phyloP scores from a whole-genome alignment of 768 basidiomycete genomes.

The Cystobasidiopsis lactophilus region DNA sequence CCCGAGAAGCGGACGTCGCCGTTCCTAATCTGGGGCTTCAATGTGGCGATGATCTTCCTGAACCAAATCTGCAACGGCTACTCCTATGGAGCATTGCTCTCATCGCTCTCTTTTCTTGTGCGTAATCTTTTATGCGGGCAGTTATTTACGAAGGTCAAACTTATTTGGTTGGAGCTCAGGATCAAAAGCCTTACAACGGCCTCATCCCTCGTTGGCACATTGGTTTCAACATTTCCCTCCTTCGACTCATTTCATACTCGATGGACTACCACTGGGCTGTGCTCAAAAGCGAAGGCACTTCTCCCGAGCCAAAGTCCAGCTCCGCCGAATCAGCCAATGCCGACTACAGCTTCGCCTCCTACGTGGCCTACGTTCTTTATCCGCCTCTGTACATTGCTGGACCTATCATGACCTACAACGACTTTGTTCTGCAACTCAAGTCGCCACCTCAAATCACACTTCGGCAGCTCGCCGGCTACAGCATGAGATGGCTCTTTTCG shows the following conservation, averaged over 20 bases:
- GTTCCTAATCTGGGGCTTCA: slow-evolving; percentile 48
- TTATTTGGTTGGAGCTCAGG: slow-evolving; percentile 20
- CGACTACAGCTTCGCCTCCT: slow-evolving; percentile 47
- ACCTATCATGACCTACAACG: slow-evolving; percentile 87
- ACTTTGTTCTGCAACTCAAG: slow-evolving; percentile 73
- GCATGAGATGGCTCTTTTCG: slow-evolving; percentile 45
- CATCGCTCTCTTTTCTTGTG: slow-evolving; percentile 41
- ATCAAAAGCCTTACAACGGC: slow-evolving; percentile 28
- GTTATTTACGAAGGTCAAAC: not conserved
- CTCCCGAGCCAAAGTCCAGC: not conserved
- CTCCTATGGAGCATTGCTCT: slow-evolving; percentile 36
- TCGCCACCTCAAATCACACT: slow-evolving; percentile 33
- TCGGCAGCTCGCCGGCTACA: slow-evolving; percentile 32
- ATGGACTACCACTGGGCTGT: slow-evolving; percentile 77
- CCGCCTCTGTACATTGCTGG: slow-evolving; percentile 88
- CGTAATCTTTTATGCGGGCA: slow-evolving; percentile 17
- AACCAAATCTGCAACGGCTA: slow-evolving; percentile 64
- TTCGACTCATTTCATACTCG: slow-evolving; percentile 74
- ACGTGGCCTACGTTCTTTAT: slow-evolving; percentile 68
- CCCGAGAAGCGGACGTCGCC: slow-evolving; percentile 23
- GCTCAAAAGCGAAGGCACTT: slow-evolving; percentile 9
- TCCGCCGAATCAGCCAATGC: slow-evolving; percentile 14
- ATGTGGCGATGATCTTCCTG: slow-evolving; percentile 44
- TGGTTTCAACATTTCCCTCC: slow-evolving; percentile 85
- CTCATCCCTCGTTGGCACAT: slow-evolving; percentile 81